Conservation (phyloP, 495 filamentous ascomycete genomes). For the Tuber melanosporum region DNA sequence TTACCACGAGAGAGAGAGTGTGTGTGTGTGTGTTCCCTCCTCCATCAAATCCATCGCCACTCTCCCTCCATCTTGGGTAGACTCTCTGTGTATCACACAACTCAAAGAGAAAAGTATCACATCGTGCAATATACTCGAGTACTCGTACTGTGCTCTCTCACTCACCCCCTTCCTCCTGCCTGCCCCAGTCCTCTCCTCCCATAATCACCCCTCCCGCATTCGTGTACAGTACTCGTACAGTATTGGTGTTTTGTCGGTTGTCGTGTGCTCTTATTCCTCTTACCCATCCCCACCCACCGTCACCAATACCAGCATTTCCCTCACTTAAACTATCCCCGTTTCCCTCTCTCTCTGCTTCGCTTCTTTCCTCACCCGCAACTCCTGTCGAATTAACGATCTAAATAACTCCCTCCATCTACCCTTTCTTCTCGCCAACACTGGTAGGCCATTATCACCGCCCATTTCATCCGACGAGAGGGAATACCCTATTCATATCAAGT, state of each 20-base stretch:
- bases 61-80: background rate
- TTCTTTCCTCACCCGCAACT: background rate
- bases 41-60: background rate
- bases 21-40: background rate
- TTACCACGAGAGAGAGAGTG: background rate
- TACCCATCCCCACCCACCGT: background rate
- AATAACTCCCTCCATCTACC: background rate
- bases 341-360: background rate
- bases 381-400: background rate
- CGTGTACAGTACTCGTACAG: too few species aligned
- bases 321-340: background rate
- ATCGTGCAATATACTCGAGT: background rate
- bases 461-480: background rate
- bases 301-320: background rate
- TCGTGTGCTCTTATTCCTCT: background rate
- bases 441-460: background rate
- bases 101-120: background rate
- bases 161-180: background rate
- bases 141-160: background rate
- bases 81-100: background rate
- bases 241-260: conserved; percentile 2
- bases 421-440: background rate
- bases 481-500: background rate
- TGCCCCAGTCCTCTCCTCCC: background rate
- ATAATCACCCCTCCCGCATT: background rate